Conservation (phyloP, 2,329 filamentous ascomycete species). For the Fusarium protoensiforme region DNA sequence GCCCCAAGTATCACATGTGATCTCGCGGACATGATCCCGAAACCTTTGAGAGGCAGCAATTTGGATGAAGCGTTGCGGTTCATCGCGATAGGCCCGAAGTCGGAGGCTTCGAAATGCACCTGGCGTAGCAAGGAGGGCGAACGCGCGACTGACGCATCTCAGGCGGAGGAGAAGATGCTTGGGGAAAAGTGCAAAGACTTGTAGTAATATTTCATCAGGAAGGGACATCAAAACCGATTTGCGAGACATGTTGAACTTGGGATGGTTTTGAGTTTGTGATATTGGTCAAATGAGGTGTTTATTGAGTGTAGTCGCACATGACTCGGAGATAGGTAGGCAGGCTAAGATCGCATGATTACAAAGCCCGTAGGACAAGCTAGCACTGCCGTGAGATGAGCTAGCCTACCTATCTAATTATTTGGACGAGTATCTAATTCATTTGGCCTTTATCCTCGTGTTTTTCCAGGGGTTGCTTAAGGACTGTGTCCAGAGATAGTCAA, state of each 20-base stretch:
- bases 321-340: background rate
- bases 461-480: background rate
- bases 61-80: background rate
- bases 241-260: background rate
- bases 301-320: background rate
- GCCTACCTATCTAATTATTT: background rate
- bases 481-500: background rate
- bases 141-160: background rate
- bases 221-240: background rate
- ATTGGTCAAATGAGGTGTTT: background rate
- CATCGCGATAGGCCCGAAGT: background rate
- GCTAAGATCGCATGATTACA: background rate
- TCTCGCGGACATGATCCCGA: background rate
- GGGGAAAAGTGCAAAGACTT: background rate
- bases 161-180: background rate
- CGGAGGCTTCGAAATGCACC: slow-evolving; percentile 6
- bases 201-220: background rate
- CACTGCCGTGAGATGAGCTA: background rate
- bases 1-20: slow-evolving; percentile 17
- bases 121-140: background rate
- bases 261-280: background rate
- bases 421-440: background rate
- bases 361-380: background rate
- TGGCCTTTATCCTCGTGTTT: background rate
- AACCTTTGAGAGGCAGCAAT: background rate